Conservation (phyloP, 192 early-diverging fungal genomes). For the Thoreauomyces humboldtii region DNA sequence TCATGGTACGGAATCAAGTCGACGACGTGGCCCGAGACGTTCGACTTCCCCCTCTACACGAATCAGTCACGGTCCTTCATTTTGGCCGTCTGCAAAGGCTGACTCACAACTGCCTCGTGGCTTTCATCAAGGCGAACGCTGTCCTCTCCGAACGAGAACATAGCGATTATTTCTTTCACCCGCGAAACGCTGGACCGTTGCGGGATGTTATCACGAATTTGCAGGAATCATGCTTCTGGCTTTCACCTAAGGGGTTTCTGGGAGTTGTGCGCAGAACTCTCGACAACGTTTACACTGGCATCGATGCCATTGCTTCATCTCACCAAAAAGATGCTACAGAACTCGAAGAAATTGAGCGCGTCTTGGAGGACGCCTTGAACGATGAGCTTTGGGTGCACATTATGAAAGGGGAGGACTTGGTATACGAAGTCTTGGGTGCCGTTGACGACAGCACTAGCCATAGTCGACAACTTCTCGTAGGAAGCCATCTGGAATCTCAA, state of each 20-base stretch:
- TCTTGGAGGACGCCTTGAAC: constrained; percentile 1
- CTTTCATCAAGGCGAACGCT: constrained; percentile 70
- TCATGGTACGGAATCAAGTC: constrained; percentile 71
- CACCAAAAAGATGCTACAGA: constrained; percentile 2
- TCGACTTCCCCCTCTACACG: constrained; percentile 59
- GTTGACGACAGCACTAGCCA: neutral
- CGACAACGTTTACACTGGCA: constrained; percentile 27
- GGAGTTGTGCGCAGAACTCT: neutral
- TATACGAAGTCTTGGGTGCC: constrained; percentile 4
- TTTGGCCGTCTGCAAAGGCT: constrained; percentile 51
- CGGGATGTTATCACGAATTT: constrained; percentile 63
- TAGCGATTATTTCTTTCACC: constrained; percentile 74
- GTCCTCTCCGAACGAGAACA: constrained; percentile 54
- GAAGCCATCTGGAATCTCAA: neutral
- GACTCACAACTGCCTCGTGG: constrained; percentile 57
- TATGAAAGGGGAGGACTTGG: constrained; percentile 1
- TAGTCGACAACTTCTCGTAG: neutral
- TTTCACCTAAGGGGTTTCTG: constrained; percentile 33
- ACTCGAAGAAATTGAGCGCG: neutral
- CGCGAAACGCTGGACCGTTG: constrained; percentile 54
- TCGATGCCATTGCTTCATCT: no score
- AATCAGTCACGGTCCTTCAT: constrained; percentile 41
- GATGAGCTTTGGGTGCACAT: neutral
- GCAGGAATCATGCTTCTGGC: constrained; percentile 61
- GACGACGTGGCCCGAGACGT: constrained; percentile 58